Evolutionary conservation across 2,329 filamentous ascomycete genomes (phyloP).

Genomic region (Pseudohalonectria lignicola): DNA sequence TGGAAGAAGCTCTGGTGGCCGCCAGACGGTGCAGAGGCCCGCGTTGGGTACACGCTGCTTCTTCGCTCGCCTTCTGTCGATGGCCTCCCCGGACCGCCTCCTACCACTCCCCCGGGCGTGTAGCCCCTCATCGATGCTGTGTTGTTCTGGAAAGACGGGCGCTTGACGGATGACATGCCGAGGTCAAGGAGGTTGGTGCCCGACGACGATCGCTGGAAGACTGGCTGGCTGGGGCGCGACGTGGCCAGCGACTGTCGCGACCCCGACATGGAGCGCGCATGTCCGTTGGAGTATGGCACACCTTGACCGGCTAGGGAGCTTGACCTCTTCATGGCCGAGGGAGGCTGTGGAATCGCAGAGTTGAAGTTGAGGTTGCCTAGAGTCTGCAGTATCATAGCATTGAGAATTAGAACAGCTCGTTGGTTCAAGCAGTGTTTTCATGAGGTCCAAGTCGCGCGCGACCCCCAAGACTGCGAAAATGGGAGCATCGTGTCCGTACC

Average conservation of each 20-base stretch:
- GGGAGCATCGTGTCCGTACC: conserved; percentile 34
- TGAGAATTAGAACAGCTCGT: background rate
- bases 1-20: conserved; percentile 90
- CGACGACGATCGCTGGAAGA: conserved; percentile 80
- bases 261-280: conserved; percentile 73
- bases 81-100: conserved; percentile 22
- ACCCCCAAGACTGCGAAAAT: background rate
- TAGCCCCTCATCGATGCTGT: conserved; percentile 60
- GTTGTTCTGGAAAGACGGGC: conserved; percentile 64
- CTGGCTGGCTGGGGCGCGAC: conserved; percentile 71
- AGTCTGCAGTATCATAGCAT: conserved; percentile 45
- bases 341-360: conserved; percentile 77
- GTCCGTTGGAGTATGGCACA: conserved; percentile 54
- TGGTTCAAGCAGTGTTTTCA: too few species aligned
- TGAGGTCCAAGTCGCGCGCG: background rate
- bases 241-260: conserved; percentile 79
- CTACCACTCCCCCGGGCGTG: conserved; percentile 42
- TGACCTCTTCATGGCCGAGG: conserved; percentile 88
- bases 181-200: conserved; percentile 65
- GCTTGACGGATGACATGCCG: conserved; percentile 74
- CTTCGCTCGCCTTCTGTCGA: conserved; percentile 48
- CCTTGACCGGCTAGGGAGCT: conserved; percentile 62
- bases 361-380: conserved; percentile 76
- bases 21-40: conserved; percentile 36
- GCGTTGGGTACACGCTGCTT: conserved; percentile 70